These are phyloP conservation scores for Lachancea kluyveri DNA, from an alignment of 805 yeast genomes.

Conservation along the genomic window DNA sequence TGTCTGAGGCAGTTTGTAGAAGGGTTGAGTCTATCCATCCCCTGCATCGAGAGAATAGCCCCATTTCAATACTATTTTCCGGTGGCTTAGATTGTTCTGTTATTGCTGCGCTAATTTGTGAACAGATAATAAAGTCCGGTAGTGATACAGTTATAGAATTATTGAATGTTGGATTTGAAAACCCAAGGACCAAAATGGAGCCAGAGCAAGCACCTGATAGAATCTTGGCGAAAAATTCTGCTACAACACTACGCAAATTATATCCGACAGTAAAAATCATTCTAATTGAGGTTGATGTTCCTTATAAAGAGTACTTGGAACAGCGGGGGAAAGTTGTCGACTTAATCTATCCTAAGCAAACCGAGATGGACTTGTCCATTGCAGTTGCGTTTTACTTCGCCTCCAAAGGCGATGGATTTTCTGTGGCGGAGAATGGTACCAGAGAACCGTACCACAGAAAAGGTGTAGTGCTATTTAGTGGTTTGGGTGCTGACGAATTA, in stretches of 20 bases:
- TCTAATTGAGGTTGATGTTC: constrained; percentile 65
- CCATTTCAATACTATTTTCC: constrained; percentile 68
- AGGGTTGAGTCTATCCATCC: constrained; percentile 62
- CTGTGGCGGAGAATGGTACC: constrained; percentile 14
- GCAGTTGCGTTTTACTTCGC: constrained; percentile 96
- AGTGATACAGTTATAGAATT: constrained; percentile 47
- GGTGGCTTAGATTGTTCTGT: constrained; percentile 95
- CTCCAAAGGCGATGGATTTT: constrained; percentile 47
- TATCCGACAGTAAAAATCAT: constrained; percentile 39
- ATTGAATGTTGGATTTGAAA: constrained; percentile 89
- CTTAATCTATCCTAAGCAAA: constrained; percentile 74
- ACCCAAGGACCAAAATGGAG: constrained; percentile 61
- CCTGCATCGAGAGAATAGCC: constrained; percentile 32
- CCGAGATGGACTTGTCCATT: constrained; percentile 94
- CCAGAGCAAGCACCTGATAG: constrained; percentile 84
- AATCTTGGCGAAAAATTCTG: constrained; percentile 58
- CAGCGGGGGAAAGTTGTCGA: constrained; percentile 47
- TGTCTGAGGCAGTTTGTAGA: constrained; percentile 38
- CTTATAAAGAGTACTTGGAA: constrained; percentile 56
- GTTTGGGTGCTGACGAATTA: constrained; percentile 95
- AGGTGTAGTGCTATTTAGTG: constrained; percentile 75
- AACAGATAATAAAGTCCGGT: constrained; percentile 21
- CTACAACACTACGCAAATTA: constrained; percentile 40
- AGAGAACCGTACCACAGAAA: constrained; percentile 38
- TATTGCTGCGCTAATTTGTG: constrained; percentile 48